Evolutionary conservation across 208 protist species (phyloP).

Genomic region (Acanthamoeba lenticulata): DNA sequence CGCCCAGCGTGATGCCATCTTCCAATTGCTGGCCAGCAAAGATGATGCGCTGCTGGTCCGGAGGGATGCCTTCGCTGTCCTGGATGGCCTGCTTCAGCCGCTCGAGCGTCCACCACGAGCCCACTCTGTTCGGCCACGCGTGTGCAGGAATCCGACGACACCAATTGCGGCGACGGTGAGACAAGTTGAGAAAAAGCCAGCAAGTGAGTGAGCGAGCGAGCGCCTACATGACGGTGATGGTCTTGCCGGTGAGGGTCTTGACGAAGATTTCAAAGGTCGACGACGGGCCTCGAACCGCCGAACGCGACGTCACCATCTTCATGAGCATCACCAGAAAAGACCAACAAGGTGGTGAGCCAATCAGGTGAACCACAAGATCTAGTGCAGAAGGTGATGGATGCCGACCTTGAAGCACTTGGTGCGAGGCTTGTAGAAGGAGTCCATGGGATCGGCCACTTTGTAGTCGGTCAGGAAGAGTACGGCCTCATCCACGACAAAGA

Average conservation of each 20-base stretch:
- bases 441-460: background rate
- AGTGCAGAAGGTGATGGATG: background rate
- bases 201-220: background rate
- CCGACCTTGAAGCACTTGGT: background rate
- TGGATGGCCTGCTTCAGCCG: slow-evolving; percentile 90
- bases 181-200: background rate
- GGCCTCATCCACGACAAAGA: slow-evolving; percentile 30
- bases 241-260: slow-evolving; percentile 77
- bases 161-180: no score
- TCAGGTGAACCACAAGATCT: background rate
- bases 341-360: background rate
- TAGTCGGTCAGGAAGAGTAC: slow-evolving; percentile 31
- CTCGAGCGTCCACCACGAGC: background rate
- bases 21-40: slow-evolving; percentile 96
- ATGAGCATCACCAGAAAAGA: background rate
- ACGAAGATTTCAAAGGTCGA: slow-evolving; percentile 71
- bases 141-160: no score
- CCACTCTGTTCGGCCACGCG: background rate
- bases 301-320: background rate
- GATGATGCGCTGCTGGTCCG: slow-evolving; percentile 95
- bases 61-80: slow-evolving; percentile 92
- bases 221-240: slow-evolving; percentile 11
- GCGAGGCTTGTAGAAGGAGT: background rate
- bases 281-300: background rate
- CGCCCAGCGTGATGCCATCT: slow-evolving; percentile 91